Conservation (phyloP, 441 rosid genomes). For the Adansonia rubrostipa region DNA sequence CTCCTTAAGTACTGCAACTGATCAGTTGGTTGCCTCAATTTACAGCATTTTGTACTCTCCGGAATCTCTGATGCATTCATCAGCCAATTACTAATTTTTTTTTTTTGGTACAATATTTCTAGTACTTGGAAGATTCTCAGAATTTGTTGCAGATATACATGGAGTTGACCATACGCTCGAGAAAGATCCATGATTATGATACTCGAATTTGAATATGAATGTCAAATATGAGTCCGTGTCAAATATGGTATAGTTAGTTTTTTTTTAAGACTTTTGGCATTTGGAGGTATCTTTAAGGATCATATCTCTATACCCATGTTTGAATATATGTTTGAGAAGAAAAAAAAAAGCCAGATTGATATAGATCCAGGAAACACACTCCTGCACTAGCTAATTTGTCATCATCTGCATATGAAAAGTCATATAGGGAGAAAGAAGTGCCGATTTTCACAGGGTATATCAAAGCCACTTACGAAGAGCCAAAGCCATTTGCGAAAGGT, state of each 20-base stretch:
- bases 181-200: neutral
- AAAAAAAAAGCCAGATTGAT: too few species aligned
- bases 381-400: constrained; percentile 18
- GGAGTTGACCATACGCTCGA: constrained; percentile 18
- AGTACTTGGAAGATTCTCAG: constrained; percentile 17
- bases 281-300: too few species aligned
- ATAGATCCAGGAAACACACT: constrained; percentile 16
- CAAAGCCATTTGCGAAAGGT: constrained; percentile 29
- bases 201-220: too few species aligned
- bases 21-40: neutral
- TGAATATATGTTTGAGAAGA: too few species aligned
- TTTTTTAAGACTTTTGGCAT: too few species aligned
- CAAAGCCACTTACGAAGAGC: constrained; percentile 32
- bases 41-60: neutral
- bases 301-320: too few species aligned
- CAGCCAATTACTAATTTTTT: neutral
- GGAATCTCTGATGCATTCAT: neutral
- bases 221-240: too few species aligned
- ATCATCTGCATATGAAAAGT: constrained; percentile 9
- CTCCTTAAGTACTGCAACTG: neutral
- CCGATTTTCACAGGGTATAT: constrained; percentile 20
- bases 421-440: constrained; percentile 23
- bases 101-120: neutral
- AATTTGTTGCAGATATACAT: constrained; percentile 22
- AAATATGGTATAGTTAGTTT: too few species aligned